Evolutionary conservation across 1,139 yeast species (phyloP), one percentile per base, ranked within the genome.

Genomic region (Suhomyces bokatorum): DNA sequence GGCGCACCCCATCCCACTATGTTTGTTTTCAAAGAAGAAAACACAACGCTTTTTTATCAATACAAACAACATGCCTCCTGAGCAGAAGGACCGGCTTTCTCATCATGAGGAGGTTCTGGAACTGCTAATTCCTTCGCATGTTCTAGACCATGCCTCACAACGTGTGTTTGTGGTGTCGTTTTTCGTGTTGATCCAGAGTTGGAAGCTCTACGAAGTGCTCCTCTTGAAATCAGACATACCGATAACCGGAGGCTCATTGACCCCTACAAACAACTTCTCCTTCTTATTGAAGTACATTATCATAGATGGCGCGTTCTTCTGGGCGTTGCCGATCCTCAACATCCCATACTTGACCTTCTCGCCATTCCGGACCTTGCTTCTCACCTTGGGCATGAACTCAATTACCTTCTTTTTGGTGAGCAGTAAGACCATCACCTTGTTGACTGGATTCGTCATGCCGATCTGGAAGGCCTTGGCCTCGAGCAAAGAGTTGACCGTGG

Each of bases 141-240:
- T 82, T 1, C 62, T 91, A 27, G 96, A 90, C 54, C 80, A 80
- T n/a, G 89, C 87, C n/a, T 84, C 85, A 22, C 98, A 93, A 63
- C 69, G 97, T 51, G 64, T 81, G 38, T 75, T 87, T 44, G 75
- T 83, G 7, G 65, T 83, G 20, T 78, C 88, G 3, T 50, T 87
- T n/a, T 87, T 90, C 59, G 69, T 79, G 3, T 71, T 87, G 40
- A 72, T 91, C 16, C 97, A 91, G 62, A 80, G 89, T 20, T 87
- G 86, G 78, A 93, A 93, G 60, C 47, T 87, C 1, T 87, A 86
- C 57, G 97, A 90, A 59, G 69, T 87, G 31, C 59, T 78, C 22
- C 60, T 76, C 35, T 57, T 78, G 40, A 68, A 72, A 64, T 55
- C 72, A 54, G 61, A 69, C 52, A 56, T 54, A 64, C 65, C 47